Conservation (phyloP, 768 basidiomycete species). For the Stropharia rugosoannulata region DNA sequence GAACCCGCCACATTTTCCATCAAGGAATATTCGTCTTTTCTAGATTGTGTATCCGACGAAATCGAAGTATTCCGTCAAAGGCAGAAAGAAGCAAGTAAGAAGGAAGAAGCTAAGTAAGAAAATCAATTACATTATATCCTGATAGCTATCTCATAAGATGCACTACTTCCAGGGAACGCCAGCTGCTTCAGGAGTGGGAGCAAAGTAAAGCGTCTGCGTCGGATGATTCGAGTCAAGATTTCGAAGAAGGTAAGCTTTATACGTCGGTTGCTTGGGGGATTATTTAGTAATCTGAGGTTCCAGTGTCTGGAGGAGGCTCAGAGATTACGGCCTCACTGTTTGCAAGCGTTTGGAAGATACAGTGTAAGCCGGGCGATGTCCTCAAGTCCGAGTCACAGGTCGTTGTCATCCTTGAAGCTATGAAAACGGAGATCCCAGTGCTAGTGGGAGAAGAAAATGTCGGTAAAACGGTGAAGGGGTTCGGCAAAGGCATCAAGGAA, state of each 20-base stretch:
- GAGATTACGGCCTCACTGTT: conserved; percentile 35
- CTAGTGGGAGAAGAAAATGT: conserved; percentile 42
- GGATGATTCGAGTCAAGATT: neutral
- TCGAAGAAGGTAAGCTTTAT: neutral
- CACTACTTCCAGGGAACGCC: conserved; percentile 33
- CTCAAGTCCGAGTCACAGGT: conserved; percentile 41
- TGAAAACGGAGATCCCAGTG: conserved; percentile 64
- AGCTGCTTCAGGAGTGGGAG: conserved; percentile 45
- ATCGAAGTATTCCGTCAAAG: conserved; percentile 37
- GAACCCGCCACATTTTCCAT: conserved; percentile 54
- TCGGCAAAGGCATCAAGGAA: conserved; percentile 40
- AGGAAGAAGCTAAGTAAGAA: conserved; percentile 35
- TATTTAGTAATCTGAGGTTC: neutral
- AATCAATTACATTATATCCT: neutral
- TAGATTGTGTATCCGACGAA: conserved; percentile 39
- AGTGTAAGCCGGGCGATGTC: conserved; percentile 37
- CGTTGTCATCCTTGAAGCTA: conserved; percentile 56
- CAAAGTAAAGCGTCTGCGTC: conserved; percentile 6
- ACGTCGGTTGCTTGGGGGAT: neutral
- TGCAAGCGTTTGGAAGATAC: conserved; percentile 53
- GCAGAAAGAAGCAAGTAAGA: conserved; percentile 39
- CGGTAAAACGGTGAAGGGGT: conserved; percentile 37
- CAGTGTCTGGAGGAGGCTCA: conserved; percentile 3
- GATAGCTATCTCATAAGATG: neutral
- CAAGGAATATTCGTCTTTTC: conserved; percentile 43